Conservation (phyloP, 2,329 filamentous ascomycete species). For the Sporothrix schenckii region DNA sequence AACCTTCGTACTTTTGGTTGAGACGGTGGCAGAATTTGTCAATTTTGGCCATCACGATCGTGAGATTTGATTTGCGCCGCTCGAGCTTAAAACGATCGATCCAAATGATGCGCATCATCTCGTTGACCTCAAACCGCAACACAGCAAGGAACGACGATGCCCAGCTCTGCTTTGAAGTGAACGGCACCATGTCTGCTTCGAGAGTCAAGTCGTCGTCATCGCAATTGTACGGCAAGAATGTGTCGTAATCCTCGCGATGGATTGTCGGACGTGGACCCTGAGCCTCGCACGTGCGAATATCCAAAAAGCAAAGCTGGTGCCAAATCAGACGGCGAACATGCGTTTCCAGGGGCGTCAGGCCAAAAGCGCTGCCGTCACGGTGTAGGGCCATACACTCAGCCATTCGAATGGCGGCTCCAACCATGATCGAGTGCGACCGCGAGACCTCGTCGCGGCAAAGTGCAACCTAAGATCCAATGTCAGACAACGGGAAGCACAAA, state of each 20-base stretch:
- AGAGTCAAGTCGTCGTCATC: constrained; percentile 65
- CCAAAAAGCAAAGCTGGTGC: constrained; percentile 78
- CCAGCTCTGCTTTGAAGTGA: constrained; percentile 51
- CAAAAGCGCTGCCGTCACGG: constrained; percentile 68
- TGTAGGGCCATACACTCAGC: constrained; percentile 79
- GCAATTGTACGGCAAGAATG: constrained; percentile 70
- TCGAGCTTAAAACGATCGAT: constrained; percentile 68
- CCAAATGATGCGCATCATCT: constrained; percentile 73
- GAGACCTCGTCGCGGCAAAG: constrained; percentile 73
- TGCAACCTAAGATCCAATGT: constrained; percentile 40
- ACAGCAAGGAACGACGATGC: constrained; percentile 69
- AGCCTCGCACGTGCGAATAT: constrained; percentile 73
- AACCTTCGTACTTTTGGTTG: constrained; percentile 65
- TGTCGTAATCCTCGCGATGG: constrained; percentile 74
- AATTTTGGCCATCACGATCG: constrained; percentile 66
- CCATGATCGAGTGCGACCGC: constrained; percentile 70
- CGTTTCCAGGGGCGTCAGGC: constrained; percentile 66
- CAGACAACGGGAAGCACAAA: constrained; percentile 38
- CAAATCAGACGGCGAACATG: constrained; percentile 73
- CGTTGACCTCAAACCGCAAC: constrained; percentile 72
- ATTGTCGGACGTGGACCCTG: constrained; percentile 73
- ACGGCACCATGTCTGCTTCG: constrained; percentile 50
- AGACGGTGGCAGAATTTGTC: constrained; percentile 68
- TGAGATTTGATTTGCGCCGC: constrained; percentile 62
- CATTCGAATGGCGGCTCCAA: constrained; percentile 71